Evolutionary conservation across 352 stramenopile genomes (phyloP), one percentile per base, ranked within the genome.

Genomic region (Phytophthora citrophthora): DNA sequence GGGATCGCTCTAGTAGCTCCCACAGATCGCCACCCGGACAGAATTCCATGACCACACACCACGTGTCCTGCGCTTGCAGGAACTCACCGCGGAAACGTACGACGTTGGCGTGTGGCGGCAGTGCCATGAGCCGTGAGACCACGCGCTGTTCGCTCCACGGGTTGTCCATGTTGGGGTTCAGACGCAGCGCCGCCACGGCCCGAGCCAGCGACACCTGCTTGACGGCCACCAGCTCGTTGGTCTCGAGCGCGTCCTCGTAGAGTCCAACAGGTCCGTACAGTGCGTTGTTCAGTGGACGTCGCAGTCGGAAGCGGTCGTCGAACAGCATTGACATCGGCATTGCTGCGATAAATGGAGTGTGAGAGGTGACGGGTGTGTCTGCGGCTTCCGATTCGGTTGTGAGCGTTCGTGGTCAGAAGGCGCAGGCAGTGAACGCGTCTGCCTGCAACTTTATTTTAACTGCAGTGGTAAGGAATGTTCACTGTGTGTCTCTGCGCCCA

Each of bases 31-130:
- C 81, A 38, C 70, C 77, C 0, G 53, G 52, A 53, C 79, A 88
- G 38, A 74, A 76, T 10, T 87, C 81, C 67, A 86, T 86, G 31
- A 86, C 74, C 11, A 90, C 54, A 49, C 64, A 78, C 78, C 78
- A 85, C 31, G 58, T 67, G 34, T 66, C 60, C 16, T 75, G 47
- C 9, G 18, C 61, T n/a, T 84, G 65, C 26, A 84, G 20, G 51
- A 88, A 90, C 24, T 80, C 59, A 32, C 64, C 34, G 18, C 47
- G 70, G 24, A 80, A 74, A 9, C 54, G 64, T n/a, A 90, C 64
- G 31, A 88, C 67, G 54, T 84, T 83, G 10, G 56, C 44, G 44
- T 90, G 74, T 10, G 45, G 34, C 12, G 50, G 65, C 36, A 76
- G 62, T 7, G 59, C 36, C 57, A 61, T 58, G 24, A 83, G 67